Percentiles rank a stretch among this genome's conserved stretches.
Conservation (phyloP, 257 asterid species). For the Solanum peruvianum region DNA sequence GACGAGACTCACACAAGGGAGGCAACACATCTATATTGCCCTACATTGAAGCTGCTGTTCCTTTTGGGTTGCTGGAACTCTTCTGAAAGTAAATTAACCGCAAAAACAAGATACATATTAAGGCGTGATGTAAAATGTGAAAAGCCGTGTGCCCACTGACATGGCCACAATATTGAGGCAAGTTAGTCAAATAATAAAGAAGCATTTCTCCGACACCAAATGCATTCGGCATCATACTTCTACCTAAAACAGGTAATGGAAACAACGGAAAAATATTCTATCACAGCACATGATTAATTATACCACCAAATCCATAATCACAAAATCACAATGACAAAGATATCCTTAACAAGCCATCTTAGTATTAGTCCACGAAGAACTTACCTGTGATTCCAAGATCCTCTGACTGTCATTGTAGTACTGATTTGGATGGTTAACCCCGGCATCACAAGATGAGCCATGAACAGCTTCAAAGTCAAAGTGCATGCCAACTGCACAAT, state of each 20-base stretch:
- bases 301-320: not conserved
- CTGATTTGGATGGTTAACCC: conserved; percentile 93
- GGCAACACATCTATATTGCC: not conserved
- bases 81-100: not conserved
- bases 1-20: not conserved
- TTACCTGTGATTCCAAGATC: conserved; percentile 48
- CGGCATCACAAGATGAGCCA: conserved; percentile 68
- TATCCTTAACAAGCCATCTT: not conserved
- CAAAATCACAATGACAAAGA: not conserved
- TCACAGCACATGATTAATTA: not conserved
- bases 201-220: not conserved
- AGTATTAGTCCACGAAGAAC: not conserved
- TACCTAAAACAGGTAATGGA: not conserved
- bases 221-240: not conserved
- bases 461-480: conserved; percentile 95
- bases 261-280: not conserved
- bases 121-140: not conserved
- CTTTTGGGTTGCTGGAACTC: not conserved
- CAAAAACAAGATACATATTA: not conserved
- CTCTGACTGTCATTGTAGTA: conserved; percentile 70
- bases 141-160: not conserved
- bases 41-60: not conserved
- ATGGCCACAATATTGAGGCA: not conserved
- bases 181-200: not conserved
- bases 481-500: conserved; percentile 81